Evolutionary conservation across 1,284 basidiomycete genomes (phyloP), one percentile per base, ranked within the genome.

Genomic region (Naganishia sp.): DNA sequence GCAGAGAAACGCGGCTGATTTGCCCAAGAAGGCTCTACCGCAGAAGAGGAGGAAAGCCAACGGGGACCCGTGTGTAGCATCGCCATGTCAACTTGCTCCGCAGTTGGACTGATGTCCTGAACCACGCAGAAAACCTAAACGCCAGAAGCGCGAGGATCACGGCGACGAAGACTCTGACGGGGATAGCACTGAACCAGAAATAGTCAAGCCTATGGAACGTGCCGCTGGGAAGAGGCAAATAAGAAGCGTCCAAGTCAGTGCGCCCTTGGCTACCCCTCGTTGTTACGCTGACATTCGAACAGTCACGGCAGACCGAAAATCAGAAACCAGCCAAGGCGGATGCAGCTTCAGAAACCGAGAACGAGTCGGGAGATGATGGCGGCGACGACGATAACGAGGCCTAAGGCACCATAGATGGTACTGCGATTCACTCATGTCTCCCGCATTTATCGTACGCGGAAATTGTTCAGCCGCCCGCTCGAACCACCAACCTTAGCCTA

Each of bases 331-430:
- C 16, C 33, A 50, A 52, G 36, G 33, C 44, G 21, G 43, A 28
- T n/a, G 50, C 48, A n/a, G n/a, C 16, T n/a, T 50, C 48, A 21
- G 48, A 10, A 28, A 61, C 59, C 21, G 59, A 28, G 28, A 28
- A 61, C 25, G 68, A 67, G 16, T 54, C 44, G 4, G 49, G 57
- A 5, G 64, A 64, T 4, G 68, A 66, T 6, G 71, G 57, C 2
- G 39, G 31, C 28, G 70, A 54, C 64, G 66, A 42, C 15, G 72
- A 71, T 10, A 70, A 72, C n/a, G 70, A 70, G 15, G 53, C 28
- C 13, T 55, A 36, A 55, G 31, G 16, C 6, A 16, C n/a, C 36
- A 39, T 39, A 9, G 28, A 39, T 13, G 13, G 4, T 6, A 2
- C 3, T 2, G 36, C 36, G 36, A 39, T 39, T 39, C 13, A 7